phyloP scores from a whole-genome alignment of 768 basidiomycete species.

The Suillus clintonianus region DNA sequence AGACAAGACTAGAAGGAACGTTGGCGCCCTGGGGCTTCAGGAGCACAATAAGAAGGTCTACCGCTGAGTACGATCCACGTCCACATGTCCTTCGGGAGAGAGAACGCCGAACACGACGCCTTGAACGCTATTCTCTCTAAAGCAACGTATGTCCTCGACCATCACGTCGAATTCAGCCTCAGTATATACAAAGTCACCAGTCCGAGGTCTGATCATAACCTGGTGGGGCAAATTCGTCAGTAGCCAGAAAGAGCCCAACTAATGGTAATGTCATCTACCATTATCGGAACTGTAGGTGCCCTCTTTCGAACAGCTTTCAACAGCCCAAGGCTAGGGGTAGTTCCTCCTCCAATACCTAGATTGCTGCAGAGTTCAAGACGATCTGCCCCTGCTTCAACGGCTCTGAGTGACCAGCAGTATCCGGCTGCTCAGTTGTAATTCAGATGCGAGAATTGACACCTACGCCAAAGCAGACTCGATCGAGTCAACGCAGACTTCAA shows the following conservation, averaged over 20 bases:
- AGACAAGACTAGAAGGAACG: conserved; percentile 45
- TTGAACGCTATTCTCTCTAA: conserved; percentile 56
- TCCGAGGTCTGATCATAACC: conserved; percentile 81
- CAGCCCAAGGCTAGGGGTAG: conserved; percentile 79
- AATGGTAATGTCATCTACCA: conserved; percentile 47
- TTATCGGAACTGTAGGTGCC: conserved; percentile 56
- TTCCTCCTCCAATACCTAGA: conserved; percentile 74
- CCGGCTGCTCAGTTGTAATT: not conserved
- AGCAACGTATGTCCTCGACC: conserved; percentile 66
- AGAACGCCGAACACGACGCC: conserved; percentile 73
- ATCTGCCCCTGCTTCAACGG: conserved; percentile 69
- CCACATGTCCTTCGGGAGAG: conserved; percentile 55
- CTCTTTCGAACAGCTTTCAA: conserved; percentile 55
- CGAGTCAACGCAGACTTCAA: conserved; percentile 78
- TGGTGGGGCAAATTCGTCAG: conserved; percentile 25
- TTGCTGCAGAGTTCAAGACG: conserved; percentile 78
- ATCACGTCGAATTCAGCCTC: conserved; percentile 69
- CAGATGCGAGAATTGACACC: conserved; percentile 22
- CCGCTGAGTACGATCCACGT: conserved; percentile 58
- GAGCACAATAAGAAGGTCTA: conserved; percentile 6
- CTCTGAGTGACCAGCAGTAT: conserved; percentile 42
- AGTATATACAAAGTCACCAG: conserved; percentile 79
- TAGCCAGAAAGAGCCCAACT: not conserved
- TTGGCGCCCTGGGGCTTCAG: not conserved
- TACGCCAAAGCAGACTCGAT: conserved; percentile 69